Evolutionary conservation across 345 rosid species (phyloP).

Genomic region (Brassica napus): DNA sequence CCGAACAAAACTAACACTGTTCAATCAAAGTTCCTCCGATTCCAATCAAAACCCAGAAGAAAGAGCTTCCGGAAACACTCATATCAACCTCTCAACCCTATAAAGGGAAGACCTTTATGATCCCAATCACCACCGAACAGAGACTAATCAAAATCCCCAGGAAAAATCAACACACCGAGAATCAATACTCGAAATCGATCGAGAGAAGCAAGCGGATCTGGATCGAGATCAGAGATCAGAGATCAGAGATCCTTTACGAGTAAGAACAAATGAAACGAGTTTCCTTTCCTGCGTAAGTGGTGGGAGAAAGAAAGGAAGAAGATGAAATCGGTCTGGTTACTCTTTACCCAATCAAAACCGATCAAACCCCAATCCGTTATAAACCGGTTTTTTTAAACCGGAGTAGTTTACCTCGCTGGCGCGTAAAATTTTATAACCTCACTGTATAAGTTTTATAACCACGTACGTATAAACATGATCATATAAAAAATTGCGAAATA

Average conservation of each 20-base stretch:
- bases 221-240: not conserved
- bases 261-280: not conserved
- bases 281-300: not conserved
- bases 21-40: not conserved
- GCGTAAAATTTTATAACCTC: not conserved
- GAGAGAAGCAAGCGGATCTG: not conserved
- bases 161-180: not conserved
- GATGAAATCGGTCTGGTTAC: slow-evolving; percentile 22
- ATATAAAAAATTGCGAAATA: not conserved
- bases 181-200: not conserved
- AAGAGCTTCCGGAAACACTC: not conserved
- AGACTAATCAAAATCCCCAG: not conserved
- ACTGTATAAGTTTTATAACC: not conserved
- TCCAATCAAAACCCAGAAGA: not conserved
- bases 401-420: too few relatives aligned
- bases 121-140: not conserved
- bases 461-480: not conserved
- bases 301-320: not conserved
- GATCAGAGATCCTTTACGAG: not conserved
- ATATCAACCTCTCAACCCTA: not conserved
- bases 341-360: not conserved
- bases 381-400: not conserved
- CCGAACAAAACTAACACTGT: not conserved
- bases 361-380: not conserved
- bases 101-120: not conserved